Evolutionary conservation across 129 eudicot species (phyloP).

Genomic region (Flaveria robusta): DNA sequence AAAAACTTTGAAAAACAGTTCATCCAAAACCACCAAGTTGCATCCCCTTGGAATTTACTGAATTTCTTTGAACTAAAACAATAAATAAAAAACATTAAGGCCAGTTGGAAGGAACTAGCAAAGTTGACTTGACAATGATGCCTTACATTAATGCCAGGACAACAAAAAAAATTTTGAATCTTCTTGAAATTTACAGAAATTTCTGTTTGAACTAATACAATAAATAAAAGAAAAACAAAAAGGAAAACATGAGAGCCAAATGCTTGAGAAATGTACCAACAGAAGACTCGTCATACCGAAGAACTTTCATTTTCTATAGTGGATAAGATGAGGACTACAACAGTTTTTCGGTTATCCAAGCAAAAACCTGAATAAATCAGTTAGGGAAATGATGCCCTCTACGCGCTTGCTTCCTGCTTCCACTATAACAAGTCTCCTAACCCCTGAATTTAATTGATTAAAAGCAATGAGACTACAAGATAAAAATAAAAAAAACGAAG

Average conservation of each 20-base stretch:
- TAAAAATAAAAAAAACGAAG: background rate
- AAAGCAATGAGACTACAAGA: background rate
- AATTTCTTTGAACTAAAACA: conserved; percentile 3
- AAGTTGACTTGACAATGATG: conserved; percentile 29
- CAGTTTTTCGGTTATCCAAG: conserved; percentile 48
- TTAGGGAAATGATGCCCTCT: conserved; percentile 71
- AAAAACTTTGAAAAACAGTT: no score
- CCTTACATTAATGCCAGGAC: conserved; percentile 33
- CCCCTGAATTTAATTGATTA: conserved; percentile 46
- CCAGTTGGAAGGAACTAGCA: conserved; percentile 16
- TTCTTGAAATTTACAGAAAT: conserved; percentile 36
- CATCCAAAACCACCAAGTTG: no score
- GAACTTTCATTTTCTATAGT: conserved; percentile 19
- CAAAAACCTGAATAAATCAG: conserved; percentile 75
- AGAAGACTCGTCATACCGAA: conserved; percentile 27
- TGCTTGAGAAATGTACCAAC: conserved; percentile 23
- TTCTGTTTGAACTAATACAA: conserved; percentile 32
- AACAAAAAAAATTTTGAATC: conserved; percentile 31
- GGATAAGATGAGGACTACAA: conserved; percentile 22
- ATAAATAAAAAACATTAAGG: background rate
- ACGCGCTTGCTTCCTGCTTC: conserved; percentile 94
- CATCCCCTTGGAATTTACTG: background rate
- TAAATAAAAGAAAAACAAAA: conserved; percentile 12
- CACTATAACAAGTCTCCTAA: conserved; percentile 77
- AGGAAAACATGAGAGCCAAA: conserved; percentile 17